Percentiles rank a stretch among this genome's conserved stretches.
Evolutionary conservation across 2,329 filamentous ascomycete species (phyloP).

Genomic region (Verticillium nonalfalfae): DNA sequence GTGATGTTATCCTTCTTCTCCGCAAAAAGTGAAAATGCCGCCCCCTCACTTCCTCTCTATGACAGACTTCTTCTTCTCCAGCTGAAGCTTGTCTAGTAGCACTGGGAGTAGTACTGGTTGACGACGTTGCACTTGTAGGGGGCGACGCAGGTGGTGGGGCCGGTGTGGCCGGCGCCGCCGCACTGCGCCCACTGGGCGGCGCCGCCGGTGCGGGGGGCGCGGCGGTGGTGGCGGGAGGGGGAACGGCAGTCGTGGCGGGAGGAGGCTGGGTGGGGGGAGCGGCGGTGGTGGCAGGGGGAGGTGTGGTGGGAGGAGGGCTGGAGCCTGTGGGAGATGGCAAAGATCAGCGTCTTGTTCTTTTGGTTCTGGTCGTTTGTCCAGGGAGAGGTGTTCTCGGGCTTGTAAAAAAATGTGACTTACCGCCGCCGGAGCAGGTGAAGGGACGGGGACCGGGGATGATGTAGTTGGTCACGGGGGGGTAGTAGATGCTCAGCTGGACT

Average conservation of each 20-base stretch:
- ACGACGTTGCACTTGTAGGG: slow-evolving; percentile 26
- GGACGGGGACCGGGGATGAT: slow-evolving; percentile 16
- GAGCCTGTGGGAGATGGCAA: neutral
- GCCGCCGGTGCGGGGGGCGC: slow-evolving; percentile 10
- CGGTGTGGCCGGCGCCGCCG: slow-evolving; percentile 26
- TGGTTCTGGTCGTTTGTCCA: neutral
- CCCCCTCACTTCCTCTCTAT: no score
- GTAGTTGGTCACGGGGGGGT: slow-evolving; percentile 17
- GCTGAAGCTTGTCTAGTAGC: slow-evolving; percentile 19
- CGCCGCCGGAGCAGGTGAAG: slow-evolving; percentile 14
- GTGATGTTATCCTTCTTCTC: no score
- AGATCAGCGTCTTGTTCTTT: neutral
- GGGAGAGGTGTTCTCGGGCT: no score
- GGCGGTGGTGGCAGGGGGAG: neutral
- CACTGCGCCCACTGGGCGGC: slow-evolving; percentile 28
- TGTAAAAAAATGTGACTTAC: neutral
- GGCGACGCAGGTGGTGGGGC: slow-evolving; percentile 26
- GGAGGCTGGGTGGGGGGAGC: slow-evolving; percentile 2
- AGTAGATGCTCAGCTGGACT: slow-evolving; percentile 29
- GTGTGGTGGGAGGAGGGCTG: neutral
- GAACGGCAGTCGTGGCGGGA: neutral
- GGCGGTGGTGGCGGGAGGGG: neutral
- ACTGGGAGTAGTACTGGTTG: slow-evolving; percentile 36
- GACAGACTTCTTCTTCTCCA: neutral
- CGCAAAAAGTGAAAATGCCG: no score